These are phyloP conservation scores for Hyparrhenia diplandra DNA, from an alignment of 176 grass and related monocot genomes.

Conservation along the genomic window DNA sequence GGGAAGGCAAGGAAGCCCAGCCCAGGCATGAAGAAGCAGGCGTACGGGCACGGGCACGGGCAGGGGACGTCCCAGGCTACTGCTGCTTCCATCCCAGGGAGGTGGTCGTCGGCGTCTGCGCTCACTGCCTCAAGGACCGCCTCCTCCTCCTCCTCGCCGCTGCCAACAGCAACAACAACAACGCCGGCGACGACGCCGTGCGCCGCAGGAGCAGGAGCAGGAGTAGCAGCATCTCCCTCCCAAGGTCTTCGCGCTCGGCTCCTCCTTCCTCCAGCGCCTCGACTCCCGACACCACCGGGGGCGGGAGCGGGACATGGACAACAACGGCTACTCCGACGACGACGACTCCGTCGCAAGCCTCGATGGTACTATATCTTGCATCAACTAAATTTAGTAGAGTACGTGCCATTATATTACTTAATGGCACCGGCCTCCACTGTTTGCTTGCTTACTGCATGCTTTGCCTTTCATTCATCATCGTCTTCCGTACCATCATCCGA, in stretches of 20 bases:
- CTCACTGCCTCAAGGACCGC: slow-evolving; percentile 72
- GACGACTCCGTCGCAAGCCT: slow-evolving; percentile 57
- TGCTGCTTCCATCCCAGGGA: slow-evolving; percentile 57
- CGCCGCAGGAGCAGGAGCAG: background rate
- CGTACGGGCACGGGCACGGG: too few species aligned
- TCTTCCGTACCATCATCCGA: background rate
- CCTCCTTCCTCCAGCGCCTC: slow-evolving; percentile 71
- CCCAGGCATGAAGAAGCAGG: too few species aligned
- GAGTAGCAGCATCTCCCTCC: slow-evolving; percentile 47
- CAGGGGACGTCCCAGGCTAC: too few species aligned
- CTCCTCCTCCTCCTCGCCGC: slow-evolving; percentile 63
- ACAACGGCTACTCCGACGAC: background rate
- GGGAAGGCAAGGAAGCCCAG: too few species aligned
- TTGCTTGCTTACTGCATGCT: too few species aligned
- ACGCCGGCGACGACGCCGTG: too few species aligned
- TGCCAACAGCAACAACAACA: background rate
- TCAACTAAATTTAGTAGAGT: too few species aligned
- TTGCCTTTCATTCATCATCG: too few species aligned
- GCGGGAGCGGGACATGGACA: background rate
- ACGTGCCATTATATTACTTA: background rate
- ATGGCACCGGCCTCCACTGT: too few species aligned
- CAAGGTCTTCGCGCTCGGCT: slow-evolving; percentile 64
- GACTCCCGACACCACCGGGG: slow-evolving; percentile 40
- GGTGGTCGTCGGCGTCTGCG: slow-evolving; percentile 65
- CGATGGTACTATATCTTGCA: slow-evolving; percentile 52